Percentiles rank a stretch among this genome's conserved stretches.
phyloP scores from a whole-genome alignment of 192 early-diverging fungal genomes.

The Linnemannia zychae region DNA sequence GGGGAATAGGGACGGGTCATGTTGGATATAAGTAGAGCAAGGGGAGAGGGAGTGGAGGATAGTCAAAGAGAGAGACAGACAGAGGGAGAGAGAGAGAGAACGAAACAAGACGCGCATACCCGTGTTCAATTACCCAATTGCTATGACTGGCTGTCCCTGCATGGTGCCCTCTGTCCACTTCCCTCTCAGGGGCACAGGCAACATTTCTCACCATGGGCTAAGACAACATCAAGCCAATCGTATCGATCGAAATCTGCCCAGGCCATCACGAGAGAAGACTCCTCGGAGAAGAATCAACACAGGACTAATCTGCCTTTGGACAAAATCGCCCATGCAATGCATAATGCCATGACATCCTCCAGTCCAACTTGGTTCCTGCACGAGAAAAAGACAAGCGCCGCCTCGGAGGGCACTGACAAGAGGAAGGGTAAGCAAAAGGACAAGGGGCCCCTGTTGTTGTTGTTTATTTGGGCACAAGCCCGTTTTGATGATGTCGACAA shows the following conservation, averaged over 20 bases:
- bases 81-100: too few species aligned
- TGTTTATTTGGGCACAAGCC: slow-evolving; percentile 3
- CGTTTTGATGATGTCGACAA: background rate
- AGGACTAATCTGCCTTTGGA: background rate
- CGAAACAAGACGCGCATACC: too few species aligned
- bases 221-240: background rate
- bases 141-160: too few species aligned
- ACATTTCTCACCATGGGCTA: too few species aligned
- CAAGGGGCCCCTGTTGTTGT: background rate
- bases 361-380: background rate
- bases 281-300: background rate
- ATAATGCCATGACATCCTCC: background rate
- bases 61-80: too few species aligned
- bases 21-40: too few species aligned
- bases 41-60: too few species aligned
- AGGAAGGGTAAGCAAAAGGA: background rate
- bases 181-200: too few species aligned
- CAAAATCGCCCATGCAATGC: background rate
- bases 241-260: slow-evolving; percentile 4
- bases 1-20: too few species aligned
- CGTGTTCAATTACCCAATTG: background rate
- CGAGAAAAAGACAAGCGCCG: background rate
- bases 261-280: background rate
- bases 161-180: too few species aligned
- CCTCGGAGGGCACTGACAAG: background rate